Evolutionary conservation across 1,139 yeast genomes (phyloP), one percentile per base, ranked within the genome.

Genomic region (Nakaseomyces delphensis): DNA sequence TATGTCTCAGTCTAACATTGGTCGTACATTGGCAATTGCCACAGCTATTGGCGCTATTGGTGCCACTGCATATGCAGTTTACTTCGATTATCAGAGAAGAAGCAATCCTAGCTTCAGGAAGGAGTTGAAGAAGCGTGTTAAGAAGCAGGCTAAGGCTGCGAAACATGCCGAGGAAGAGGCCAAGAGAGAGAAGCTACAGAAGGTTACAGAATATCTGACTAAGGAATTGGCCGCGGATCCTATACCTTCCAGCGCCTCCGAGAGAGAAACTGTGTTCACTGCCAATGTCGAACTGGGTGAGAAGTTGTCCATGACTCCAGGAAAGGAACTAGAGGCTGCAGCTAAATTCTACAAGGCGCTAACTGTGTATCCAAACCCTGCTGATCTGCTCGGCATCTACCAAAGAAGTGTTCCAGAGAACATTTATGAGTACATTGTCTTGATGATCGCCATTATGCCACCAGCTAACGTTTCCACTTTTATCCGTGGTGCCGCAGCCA

Each of bases 281-380:
- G 73, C 76, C 51, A 91, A 85, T 65, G 89, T 89, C 46, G 83
- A 87, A 43, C 63, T 73, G 43, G 97, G 95, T 61, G 97, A 89
- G 63, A 79, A 77, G 63, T 68, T 79, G 50, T 73, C 81, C 44
- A 56, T 60, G 37, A 62, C 69, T 35, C 77, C 83, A 49, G 77
- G 75, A 48, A 69, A 72, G 54, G 81, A 79, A 62, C 65, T 81
- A 49, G 85, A 80, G 46, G 82, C 96, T 36, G 97, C 97, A 35
- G 70, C 87, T 53, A 77, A 83, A 55, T 91, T 87, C 74, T 91
- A 91, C 75, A 84, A 87, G 66, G 97, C 96, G n/a, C 73, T 91
- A 60, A 77, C 85, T 29, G 89, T 87, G 41, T 91, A 89, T 65
- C 97, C 98, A 48, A 83, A 83, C 65, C 98, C 97, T 45, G 82